These are phyloP conservation scores for Neurospora tetraspora DNA, from an alignment of 495 filamentous ascomycete species.

Conservation along the genomic window DNA sequence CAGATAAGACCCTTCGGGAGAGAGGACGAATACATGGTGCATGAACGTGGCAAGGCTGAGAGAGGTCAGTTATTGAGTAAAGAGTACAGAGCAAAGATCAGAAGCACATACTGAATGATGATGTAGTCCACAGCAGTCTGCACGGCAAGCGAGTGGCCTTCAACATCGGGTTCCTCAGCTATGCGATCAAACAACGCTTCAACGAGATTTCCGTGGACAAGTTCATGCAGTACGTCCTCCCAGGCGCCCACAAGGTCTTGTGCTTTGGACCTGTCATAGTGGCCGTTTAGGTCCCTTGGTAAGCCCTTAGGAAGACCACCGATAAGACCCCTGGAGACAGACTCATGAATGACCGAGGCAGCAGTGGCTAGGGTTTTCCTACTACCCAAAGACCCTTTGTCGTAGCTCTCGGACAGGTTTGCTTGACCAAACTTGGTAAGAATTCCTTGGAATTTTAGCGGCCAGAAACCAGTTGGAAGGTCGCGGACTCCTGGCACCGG, in stretches of 20 bases:
- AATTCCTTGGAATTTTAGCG: slow-evolving; percentile 34
- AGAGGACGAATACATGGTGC: slow-evolving; percentile 52
- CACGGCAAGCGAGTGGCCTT: slow-evolving; percentile 44
- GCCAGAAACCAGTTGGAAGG: slow-evolving; percentile 49
- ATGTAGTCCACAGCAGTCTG: slow-evolving; percentile 49
- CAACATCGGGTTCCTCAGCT: slow-evolving; percentile 42
- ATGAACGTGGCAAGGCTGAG: slow-evolving; percentile 50
- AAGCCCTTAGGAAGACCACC: slow-evolving; percentile 35
- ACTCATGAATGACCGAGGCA: slow-evolving; percentile 49
- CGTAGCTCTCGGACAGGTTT: slow-evolving; percentile 57
- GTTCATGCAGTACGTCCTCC: slow-evolving; percentile 45
- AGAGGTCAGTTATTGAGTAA: neutral
- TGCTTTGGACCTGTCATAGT: slow-evolving; percentile 44
- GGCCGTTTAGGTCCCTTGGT: slow-evolving; percentile 18
- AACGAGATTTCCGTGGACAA: slow-evolving; percentile 49
- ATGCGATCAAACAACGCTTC: slow-evolving; percentile 47
- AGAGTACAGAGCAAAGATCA: neutral
- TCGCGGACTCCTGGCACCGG: slow-evolving; percentile 47
- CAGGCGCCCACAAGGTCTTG: slow-evolving; percentile 45
- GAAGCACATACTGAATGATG: slow-evolving; percentile 37
- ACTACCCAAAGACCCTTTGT: slow-evolving; percentile 53
- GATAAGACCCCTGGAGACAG: slow-evolving; percentile 45
- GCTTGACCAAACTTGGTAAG: slow-evolving; percentile 42
- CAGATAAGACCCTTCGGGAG: slow-evolving; percentile 53
- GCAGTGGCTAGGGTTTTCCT: slow-evolving; percentile 57